Evolutionary conservation across 169 alveolate genomes (phyloP).

Genomic region (Plasmodium gaboni): DNA sequence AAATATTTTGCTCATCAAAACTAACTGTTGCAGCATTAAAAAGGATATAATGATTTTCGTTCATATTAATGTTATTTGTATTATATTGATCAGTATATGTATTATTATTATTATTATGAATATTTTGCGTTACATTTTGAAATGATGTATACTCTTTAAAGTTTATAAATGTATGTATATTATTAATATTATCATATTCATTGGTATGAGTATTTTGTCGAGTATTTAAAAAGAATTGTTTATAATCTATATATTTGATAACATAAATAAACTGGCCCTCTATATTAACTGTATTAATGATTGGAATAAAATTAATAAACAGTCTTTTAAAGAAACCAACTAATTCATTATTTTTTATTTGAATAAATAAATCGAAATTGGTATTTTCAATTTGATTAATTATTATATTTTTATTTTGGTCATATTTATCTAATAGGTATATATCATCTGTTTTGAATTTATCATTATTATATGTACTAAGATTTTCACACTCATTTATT

Average conservation of each 20-base stretch:
- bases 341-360: slow-evolving; percentile 32
- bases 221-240: slow-evolving; percentile 38
- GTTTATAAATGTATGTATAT: slow-evolving; percentile 4
- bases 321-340: slow-evolving; percentile 70
- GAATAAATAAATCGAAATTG: slow-evolving; percentile 58
- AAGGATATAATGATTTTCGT: slow-evolving; percentile 63
- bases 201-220: slow-evolving; percentile 19
- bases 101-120: background rate
- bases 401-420: slow-evolving; percentile 67
- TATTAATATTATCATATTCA: slow-evolving; percentile 21
- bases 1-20: slow-evolving; percentile 12
- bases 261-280: slow-evolving; percentile 48
- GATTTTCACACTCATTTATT: background rate
- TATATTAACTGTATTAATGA: slow-evolving; percentile 37
- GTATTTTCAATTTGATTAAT: slow-evolving; percentile 51
- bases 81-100: slow-evolving; percentile 15
- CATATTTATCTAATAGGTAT: slow-evolving; percentile 40
- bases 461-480: background rate
- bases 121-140: background rate
- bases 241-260: slow-evolving; percentile 52
- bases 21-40: slow-evolving; percentile 30
- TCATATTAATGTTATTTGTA: background rate
- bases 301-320: slow-evolving; percentile 47
- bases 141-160: slow-evolving; percentile 19
- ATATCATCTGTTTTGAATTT: slow-evolving; percentile 16